Conservation (phyloP, 176 grass and related monocot genomes). For the Thalia dealbata region DNA sequence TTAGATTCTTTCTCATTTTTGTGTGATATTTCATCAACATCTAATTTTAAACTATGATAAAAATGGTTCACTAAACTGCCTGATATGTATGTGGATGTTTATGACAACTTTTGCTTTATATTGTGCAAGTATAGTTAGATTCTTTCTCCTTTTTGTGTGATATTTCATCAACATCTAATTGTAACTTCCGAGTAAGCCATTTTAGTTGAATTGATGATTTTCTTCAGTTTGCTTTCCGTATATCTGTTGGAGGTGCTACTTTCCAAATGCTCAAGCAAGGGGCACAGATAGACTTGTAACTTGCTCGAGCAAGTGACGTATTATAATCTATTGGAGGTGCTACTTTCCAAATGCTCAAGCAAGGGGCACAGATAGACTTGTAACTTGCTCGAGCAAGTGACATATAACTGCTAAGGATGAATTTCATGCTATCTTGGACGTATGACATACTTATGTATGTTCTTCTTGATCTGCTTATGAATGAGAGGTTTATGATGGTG, state of each 20-base stretch:
- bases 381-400: too few relatives aligned
- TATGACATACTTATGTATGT: conserved; percentile 8
- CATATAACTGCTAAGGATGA: conserved; percentile 96
- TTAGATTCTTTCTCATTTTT: not conserved
- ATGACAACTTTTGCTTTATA: not conserved
- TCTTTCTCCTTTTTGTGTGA: not conserved
- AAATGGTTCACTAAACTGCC: not conserved
- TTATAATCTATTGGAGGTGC: conserved; percentile 96
- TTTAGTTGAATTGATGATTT: not conserved
- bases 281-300: conserved; percentile 95
- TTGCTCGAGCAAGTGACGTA: too few relatives aligned
- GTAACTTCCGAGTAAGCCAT: not conserved
- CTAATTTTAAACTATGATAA: not conserved
- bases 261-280: conserved; percentile 98
- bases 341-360: conserved; percentile 99
- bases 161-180: not conserved
- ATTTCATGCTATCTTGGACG: conserved; percentile 97
- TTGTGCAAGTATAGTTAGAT: not conserved
- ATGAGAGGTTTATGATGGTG: not conserved
- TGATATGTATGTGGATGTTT: not conserved
- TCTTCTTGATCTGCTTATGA: not conserved
- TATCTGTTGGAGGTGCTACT: conserved; percentile 98
- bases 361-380: conserved; percentile 97
- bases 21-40: not conserved
- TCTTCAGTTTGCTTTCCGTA: conserved; percentile 27